Base-by-base conservation (phyloP, 139 green algal genomes). In the Tetratostichococcus sp. region DNA sequence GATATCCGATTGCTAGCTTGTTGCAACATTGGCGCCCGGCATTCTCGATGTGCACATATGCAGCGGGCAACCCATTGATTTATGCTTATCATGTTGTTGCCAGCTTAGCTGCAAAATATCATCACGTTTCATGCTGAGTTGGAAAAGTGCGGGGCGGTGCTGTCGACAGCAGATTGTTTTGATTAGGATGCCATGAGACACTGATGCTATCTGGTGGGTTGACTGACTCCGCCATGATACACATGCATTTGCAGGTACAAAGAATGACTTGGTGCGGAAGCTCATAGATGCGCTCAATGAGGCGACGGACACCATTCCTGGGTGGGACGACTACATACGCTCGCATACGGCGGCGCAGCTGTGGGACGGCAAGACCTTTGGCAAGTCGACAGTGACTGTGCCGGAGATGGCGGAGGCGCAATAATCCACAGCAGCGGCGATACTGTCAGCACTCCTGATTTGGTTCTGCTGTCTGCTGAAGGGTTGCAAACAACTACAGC, bases 21-120 rank as follows among this genome's bases (percentile, higher is more conserved):
- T n/a, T n/a, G n/a, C n/a, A n/a, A n/a, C n/a, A n/a, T n/a, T 66
- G 94, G 93, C 1, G 79, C 87, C 75, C 98, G 94, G 94, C 86
- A 91, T 1, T 98, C n/a, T 97, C 73, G 94, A 98, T 86, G 98
- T 98, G 85, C 91, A 94, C n/a, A 84, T 74, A 0, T 98, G 93
- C 69, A 72, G 71, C 25, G 35, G 22, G 1, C 77, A 35, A 33
- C 91, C 92, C 22, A 84, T 87, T 42, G 85, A 88, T 4, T 82
- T 90, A 31, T 80, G 90, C 69, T 73, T n/a, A n/a, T 94, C 26
- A 79, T 71, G 4, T 71, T 81, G 19, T 90, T 90, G 1, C 39
- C 39, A 8, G 39, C n/a, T n/a, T n/a, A n/a, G n/a, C n/a, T n/a
- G n/a, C n/a, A n/a, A n/a, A n/a, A n/a, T n/a, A n/a, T n/a, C n/a